Evolutionary conservation across 148 eudicot genomes (phyloP).

Genomic region (Rhododendron simsii): DNA sequence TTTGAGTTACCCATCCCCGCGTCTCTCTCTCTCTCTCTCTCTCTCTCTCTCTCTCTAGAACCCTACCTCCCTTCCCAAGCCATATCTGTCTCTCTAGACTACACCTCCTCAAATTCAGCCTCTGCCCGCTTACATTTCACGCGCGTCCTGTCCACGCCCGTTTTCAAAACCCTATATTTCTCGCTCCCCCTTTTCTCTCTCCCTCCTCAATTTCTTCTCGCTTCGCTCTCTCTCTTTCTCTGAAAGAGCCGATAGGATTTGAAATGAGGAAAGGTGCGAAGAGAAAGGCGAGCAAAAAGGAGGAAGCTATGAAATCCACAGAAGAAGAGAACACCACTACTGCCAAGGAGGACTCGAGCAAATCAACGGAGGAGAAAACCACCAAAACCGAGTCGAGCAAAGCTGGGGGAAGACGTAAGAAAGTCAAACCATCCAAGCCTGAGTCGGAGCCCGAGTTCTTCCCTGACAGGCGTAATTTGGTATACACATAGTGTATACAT

Average conservation of each 20-base stretch:
- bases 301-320: slow-evolving; percentile 6
- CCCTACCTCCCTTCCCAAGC: not conserved
- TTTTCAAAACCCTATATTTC: not conserved
- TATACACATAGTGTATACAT: slow-evolving; percentile 10
- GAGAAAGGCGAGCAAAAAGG: slow-evolving; percentile 36
- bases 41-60: not conserved
- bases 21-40: not conserved
- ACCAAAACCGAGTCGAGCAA: slow-evolving; percentile 6
- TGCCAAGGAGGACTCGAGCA: slow-evolving; percentile 1
- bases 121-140: slow-evolving; percentile 9
- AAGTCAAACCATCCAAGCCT: slow-evolving; percentile 37
- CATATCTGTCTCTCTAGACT: not conserved
- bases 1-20: not conserved
- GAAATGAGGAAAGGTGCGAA: slow-evolving; percentile 45
- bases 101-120: not conserved
- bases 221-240: not conserved
- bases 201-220: not conserved
- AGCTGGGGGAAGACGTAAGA: slow-evolving; percentile 23
- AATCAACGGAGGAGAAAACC: slow-evolving; percentile 9
- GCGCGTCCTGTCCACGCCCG: not conserved
- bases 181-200: not conserved
- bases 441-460: slow-evolving; percentile 60
- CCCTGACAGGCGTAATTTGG: slow-evolving; percentile 77
- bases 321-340: not conserved
- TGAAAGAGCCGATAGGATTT: not conserved